Conservation (phyloP, 2,329 filamentous ascomycete genomes). For the Periconia sp. region DNA sequence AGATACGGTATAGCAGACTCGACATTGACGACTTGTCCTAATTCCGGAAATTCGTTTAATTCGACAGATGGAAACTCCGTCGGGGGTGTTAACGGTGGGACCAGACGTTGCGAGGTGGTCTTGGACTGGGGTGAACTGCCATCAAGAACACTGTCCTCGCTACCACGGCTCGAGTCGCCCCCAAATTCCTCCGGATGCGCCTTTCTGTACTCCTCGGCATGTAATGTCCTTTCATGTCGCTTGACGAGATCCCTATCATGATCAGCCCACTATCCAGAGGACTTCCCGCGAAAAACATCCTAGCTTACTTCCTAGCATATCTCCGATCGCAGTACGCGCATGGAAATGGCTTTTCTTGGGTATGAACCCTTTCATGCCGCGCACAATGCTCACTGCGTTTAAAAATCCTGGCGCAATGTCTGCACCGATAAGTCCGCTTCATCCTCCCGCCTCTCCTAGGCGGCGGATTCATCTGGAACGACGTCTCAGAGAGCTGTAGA, state of each 20-base stretch:
- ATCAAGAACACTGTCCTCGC: too few relatives aligned
- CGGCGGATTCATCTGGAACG: background rate
- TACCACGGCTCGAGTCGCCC: too few relatives aligned
- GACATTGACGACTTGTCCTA: too few relatives aligned
- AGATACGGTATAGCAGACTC: too few relatives aligned
- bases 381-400: conserved; percentile 45
- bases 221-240: conserved; percentile 42
- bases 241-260: conserved; percentile 40
- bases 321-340: conserved; percentile 41
- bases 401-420: conserved; percentile 36
- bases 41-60: too few relatives aligned
- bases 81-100: too few relatives aligned
- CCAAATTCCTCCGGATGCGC: conserved; percentile 19
- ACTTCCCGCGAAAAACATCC: too few relatives aligned
- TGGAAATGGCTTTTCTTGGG: conserved; percentile 40
- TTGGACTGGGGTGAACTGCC: background rate
- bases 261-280: conserved; percentile 2
- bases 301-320: conserved; percentile 40
- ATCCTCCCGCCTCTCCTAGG: background rate
- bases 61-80: too few relatives aligned
- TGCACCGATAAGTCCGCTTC: conserved; percentile 10
- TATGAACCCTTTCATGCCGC: conserved; percentile 43
- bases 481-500: background rate
- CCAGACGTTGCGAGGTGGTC: background rate
- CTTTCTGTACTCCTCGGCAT: conserved; percentile 31